Percentiles rank a stretch among this genome's conserved stretches.
phyloP scores from a whole-genome alignment of 441 rosid species.

The Capsella rubella region DNA sequence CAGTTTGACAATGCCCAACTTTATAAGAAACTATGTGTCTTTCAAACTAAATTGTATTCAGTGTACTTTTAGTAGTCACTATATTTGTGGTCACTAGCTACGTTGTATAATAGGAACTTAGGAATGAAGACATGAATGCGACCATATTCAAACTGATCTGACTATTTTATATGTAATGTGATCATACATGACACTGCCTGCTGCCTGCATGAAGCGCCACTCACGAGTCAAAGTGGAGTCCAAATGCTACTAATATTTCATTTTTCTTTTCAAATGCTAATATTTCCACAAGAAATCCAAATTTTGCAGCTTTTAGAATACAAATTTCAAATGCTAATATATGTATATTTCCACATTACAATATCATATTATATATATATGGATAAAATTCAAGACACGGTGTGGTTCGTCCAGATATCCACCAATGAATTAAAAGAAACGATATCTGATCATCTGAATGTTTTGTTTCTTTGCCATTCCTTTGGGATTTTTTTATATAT shows the following conservation, averaged over 20 bases:
- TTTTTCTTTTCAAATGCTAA: too few species aligned
- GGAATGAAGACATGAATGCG: constrained; percentile 37
- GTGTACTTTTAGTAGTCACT: too few species aligned
- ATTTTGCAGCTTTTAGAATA: background rate
- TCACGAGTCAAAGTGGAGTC: constrained; percentile 8
- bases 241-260: background rate
- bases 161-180: background rate
- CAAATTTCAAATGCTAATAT: too few species aligned
- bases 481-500: background rate
- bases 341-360: background rate
- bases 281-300: background rate
- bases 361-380: background rate
- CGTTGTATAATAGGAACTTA: constrained; percentile 12
- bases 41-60: background rate
- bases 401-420: background rate
- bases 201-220: background rate
- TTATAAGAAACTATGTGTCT: background rate
- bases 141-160: constrained; percentile 11
- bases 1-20: background rate
- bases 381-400: background rate
- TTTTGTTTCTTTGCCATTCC: background rate
- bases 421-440: background rate
- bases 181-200: background rate
- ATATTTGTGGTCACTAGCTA: constrained; percentile 5
- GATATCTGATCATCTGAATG: background rate